These are phyloP conservation scores for Aspergillus ostianus DNA, from an alignment of 495 filamentous ascomycete genomes.

Conservation along the genomic window DNA sequence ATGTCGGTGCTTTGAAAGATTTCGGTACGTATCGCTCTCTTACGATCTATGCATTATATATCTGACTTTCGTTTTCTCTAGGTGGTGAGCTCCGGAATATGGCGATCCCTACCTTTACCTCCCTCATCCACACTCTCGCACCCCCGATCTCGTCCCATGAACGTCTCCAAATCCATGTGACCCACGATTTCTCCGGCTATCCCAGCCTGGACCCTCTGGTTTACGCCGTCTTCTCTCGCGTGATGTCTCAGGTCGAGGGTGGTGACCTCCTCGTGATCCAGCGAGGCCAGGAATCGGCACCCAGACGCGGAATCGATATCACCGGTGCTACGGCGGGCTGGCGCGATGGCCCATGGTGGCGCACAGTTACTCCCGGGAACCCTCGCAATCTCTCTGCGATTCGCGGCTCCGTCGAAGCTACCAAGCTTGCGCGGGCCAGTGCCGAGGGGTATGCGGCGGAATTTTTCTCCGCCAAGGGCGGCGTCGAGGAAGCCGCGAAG, in stretches of 20 bases:
- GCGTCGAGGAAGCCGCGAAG: slow-evolving; percentile 75
- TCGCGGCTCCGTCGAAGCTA: slow-evolving; percentile 77
- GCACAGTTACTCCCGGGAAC: slow-evolving; percentile 56
- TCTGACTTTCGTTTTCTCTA: slow-evolving; percentile 36
- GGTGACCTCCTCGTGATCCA: slow-evolving; percentile 97
- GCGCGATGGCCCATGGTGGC: slow-evolving; percentile 97
- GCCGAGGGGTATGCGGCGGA: slow-evolving; percentile 86
- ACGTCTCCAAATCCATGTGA: slow-evolving; percentile 95
- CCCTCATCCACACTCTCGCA: slow-evolving; percentile 89
- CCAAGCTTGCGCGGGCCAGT: slow-evolving; percentile 81
- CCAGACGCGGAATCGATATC: slow-evolving; percentile 59
- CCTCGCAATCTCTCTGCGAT: slow-evolving; percentile 79
- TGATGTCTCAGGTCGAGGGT: slow-evolving; percentile 98
- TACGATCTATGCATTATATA: neutral
- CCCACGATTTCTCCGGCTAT: slow-evolving; percentile 91
- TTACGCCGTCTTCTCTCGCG: slow-evolving; percentile 87
- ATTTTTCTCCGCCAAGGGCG: slow-evolving; percentile 72
- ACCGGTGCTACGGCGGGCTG: slow-evolving; percentile 60
- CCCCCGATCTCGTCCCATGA: slow-evolving; percentile 98
- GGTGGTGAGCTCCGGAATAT: slow-evolving; percentile 86
- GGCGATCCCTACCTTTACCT: slow-evolving; percentile 91
- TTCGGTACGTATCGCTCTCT: slow-evolving; percentile 59
- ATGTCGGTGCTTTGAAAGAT: slow-evolving; percentile 77
- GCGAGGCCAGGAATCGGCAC: slow-evolving; percentile 79
- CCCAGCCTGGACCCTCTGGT: slow-evolving; percentile 92